Base-by-base conservation (phyloP, 2,329 filamentous ascomycete species). In the Pseudocercospora cruenta region DNA sequence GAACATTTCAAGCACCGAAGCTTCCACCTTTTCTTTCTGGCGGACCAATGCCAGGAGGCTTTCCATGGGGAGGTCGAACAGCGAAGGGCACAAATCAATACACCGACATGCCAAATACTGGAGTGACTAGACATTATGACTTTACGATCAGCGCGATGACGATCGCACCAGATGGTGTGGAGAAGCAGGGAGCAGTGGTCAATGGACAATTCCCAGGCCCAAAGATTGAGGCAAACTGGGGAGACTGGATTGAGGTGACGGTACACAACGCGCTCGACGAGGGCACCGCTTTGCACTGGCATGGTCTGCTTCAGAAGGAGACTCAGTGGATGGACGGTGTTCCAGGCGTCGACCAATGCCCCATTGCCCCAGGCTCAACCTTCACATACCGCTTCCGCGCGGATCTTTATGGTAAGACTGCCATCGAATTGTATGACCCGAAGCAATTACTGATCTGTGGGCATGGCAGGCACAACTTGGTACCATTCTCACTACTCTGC, bases 251-350 rank as follows among this genome's bases (percentile, higher is more conserved):
- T 45, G 69, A 76, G n/a, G 73, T 78, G 31, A 72, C 67, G 3
- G 74, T 78, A 2, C 67, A 73, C 67, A 82, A 82, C 71, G 65
- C 70, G 14, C 70, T 81, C 45, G 22, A 68, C 28, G 79, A 81
- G 65, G 80, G 80, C 1, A 86, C 79, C 0, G 82, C 83, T 1
- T 83, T 85, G 79, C 82, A 87, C 21, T 82, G 83, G 83, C 83
- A 85, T 64, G 83, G 83, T 7, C 68, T 85, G 3, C 76, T 79
- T 31, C 82, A 82, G 68, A 84, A 77, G 66, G 84, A 82, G 65
- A 87, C 84, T 0, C 88, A 88, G 69, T 77, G 79, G 55, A 78
- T 82, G 60, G 83, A 86, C 64, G 84, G 84, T 47, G 82, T 81
- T 45, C 81, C 81, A 54, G 79, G 80, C 22, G 75, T 83, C 6